Evolutionary conservation across 2,329 filamentous ascomycete species (phyloP), one percentile per base, ranked within the genome.

Genomic region (Ophiostoma pallidulum): DNA sequence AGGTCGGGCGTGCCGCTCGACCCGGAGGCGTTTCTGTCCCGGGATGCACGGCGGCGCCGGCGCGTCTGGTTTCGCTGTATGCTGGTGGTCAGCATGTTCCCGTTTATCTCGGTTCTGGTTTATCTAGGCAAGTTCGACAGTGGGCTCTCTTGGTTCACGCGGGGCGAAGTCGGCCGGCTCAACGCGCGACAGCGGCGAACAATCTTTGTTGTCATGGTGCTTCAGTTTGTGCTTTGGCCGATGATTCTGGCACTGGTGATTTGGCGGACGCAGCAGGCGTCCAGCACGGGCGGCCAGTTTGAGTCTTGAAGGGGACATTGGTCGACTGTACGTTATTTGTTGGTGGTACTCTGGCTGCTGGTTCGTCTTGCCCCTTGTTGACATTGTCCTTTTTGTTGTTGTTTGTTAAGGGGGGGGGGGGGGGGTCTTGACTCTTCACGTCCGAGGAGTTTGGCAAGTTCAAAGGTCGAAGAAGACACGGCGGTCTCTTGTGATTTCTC

Each of bases 121-220:
- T 62, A 73, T 22, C 61, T 57, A 9, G 71, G 72, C 10, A 63
- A 59, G 12, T 69, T 75, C 39, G 66, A 73, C 52, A 60, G 62
- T 1, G 65, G 66, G 0, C 64, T 77, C 24, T 65, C 65, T 7
- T 77, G 72, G 72, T 68, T 66, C 45, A 74, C 72, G 0, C 58
- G 63, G 2, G 73, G 74, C 6, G 66, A 73, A 54, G 64, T 67
- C 22, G 58, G 62, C 19, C 56, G 56, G 8, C 59, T 75, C 20
- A 68, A 60, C 12, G 61, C 58, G 40, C 57, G 59, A 22, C 67
- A 72, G 55, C 56, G 60, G 18, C 54, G 53, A n/a, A 47, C 56
- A 8, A 59, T 75, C 9, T 44, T 66, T 9, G 53, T 57, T 3
- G 61, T 69, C 48, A 58, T 59, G 8, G 50, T 67, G 7, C 36